Evolutionary conservation across 2,329 filamentous ascomycete species (phyloP).

Genomic region (Paraconiothyrium sp.): DNA sequence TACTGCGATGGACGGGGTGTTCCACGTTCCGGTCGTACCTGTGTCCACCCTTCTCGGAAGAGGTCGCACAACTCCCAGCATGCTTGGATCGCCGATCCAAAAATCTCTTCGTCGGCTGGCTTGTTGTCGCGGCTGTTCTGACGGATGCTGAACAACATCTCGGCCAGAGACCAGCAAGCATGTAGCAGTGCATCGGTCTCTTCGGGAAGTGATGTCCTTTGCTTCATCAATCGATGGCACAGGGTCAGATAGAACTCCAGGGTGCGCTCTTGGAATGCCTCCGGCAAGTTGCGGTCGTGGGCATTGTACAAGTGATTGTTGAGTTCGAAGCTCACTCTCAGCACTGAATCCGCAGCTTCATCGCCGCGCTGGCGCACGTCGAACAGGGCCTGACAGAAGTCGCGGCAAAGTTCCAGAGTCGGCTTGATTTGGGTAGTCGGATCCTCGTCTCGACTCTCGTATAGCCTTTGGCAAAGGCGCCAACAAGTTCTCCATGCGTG

Average conservation of each 20-base stretch:
- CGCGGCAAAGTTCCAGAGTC: conserved; percentile 86
- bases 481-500: conserved; percentile 94
- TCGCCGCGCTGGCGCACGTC: conserved; percentile 82
- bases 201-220: conserved; percentile 77
- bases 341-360: conserved; percentile 82
- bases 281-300: conserved; percentile 83
- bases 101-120: conserved; percentile 79
- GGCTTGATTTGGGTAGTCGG: conserved; percentile 73
- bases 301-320: conserved; percentile 96
- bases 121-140: conserved; percentile 81
- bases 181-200: conserved; percentile 86
- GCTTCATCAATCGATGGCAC: conserved; percentile 96
- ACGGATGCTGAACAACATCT: conserved; percentile 90
- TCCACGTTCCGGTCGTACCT: conserved; percentile 83
- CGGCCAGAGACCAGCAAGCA: conserved; percentile 89
- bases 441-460: conserved; percentile 79
- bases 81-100: conserved; percentile 87
- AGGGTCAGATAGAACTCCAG: conserved; percentile 94
- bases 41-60: conserved; percentile 91
- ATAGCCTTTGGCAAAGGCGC: conserved; percentile 89
- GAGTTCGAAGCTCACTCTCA: conserved; percentile 92
- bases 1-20: conserved; percentile 85
- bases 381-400: conserved; percentile 92
- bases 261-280: conserved; percentile 87
- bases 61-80: conserved; percentile 96